Conservation (phyloP, 2,329 filamentous ascomycete species). For the Truncatella angustata region DNA sequence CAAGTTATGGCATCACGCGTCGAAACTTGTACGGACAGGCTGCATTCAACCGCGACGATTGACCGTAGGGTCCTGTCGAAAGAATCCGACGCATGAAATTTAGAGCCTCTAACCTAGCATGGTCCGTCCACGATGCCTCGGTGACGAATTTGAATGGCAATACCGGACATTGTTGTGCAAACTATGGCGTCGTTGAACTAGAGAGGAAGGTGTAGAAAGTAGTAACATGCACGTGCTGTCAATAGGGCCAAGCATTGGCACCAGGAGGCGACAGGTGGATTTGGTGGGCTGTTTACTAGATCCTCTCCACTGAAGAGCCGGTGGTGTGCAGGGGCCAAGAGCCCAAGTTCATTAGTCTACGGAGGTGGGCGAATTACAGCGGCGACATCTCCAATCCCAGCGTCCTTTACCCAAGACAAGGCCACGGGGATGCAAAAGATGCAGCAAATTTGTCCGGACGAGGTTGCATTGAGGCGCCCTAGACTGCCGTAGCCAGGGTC, state of each 20-base stretch:
- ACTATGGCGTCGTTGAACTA: not conserved
- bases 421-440: not conserved
- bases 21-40: not conserved
- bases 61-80: too few species aligned
- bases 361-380: constrained; percentile 1
- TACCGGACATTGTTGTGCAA: not conserved
- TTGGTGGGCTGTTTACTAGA: not conserved
- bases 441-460: not conserved
- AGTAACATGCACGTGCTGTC: not conserved
- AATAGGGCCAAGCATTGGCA: constrained; percentile 1
- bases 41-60: too few species aligned
- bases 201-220: not conserved
- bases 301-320: not conserved
- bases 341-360: too few species aligned
- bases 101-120: not conserved
- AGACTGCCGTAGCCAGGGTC: not conserved
- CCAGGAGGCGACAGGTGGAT: not conserved
- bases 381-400: not conserved
- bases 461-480: not conserved
- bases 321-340: not conserved
- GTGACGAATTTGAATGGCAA: not conserved
- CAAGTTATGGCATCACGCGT: not conserved
- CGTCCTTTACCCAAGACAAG: not conserved
- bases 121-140: not conserved
- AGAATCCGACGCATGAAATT: not conserved